Conservation (phyloP, 441 rosid genomes). For the Aleurites moluccanus region DNA sequence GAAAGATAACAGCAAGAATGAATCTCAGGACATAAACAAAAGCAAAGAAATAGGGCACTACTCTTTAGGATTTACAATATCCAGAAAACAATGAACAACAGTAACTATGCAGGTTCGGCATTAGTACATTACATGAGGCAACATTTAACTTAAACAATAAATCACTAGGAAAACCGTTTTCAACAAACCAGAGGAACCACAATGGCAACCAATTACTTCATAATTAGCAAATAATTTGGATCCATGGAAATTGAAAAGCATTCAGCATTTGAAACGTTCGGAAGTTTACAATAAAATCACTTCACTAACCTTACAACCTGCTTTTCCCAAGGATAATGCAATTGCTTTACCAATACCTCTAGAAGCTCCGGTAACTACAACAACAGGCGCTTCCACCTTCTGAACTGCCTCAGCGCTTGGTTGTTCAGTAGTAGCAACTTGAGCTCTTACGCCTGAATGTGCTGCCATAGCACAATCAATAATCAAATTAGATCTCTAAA, state of each 20-base stretch:
- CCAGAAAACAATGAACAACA: background rate
- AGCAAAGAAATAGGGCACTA: background rate
- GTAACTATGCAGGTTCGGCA: background rate
- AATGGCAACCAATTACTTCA: background rate
- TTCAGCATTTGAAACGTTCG: background rate
- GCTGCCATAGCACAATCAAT: background rate
- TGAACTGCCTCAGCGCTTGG: slow-evolving; percentile 36
- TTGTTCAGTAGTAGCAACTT: slow-evolving; percentile 54
- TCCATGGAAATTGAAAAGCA: background rate
- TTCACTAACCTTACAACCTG: slow-evolving; percentile 78
- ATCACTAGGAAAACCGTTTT: background rate
- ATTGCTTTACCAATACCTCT: slow-evolving; percentile 95
- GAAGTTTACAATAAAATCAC: background rate
- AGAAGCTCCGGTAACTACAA: slow-evolving; percentile 88
- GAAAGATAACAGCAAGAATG: background rate
- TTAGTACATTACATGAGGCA: background rate
- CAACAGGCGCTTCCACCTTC: slow-evolving; percentile 48
- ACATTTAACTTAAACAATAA: too few relatives aligned
- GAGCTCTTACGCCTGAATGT: slow-evolving; percentile 57
- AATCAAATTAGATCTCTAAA: background rate
- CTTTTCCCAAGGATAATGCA: slow-evolving; percentile 83
- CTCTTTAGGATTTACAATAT: too few relatives aligned
- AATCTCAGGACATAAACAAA: background rate
- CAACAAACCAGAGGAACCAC: background rate
- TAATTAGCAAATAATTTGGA: background rate